Conservation (phyloP, 2,329 filamentous ascomycete genomes). For the Fusarium ramigenum region DNA sequence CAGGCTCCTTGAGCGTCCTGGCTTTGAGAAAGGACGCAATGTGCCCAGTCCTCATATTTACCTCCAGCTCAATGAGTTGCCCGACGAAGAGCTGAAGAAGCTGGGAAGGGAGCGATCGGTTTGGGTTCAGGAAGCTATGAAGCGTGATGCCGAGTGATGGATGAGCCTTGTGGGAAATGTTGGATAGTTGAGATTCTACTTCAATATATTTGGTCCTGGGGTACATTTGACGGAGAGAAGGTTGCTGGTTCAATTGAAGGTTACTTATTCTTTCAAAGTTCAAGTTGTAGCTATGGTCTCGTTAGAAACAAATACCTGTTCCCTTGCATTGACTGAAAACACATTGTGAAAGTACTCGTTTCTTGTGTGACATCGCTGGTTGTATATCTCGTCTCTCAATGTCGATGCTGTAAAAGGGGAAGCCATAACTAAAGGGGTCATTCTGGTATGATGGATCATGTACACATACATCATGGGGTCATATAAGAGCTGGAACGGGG, state of each 20-base stretch:
- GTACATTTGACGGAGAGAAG: background rate
- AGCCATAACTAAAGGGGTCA: background rate
- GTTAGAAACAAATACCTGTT: background rate
- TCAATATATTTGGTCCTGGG: background rate
- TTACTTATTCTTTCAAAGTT: background rate
- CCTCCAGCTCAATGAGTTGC: conserved; percentile 55
- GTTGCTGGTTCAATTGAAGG: background rate
- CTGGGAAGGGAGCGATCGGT: conserved; percentile 58
- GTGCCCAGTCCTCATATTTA: conserved; percentile 74
- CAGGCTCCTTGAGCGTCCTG: conserved; percentile 72
- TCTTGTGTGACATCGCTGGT: background rate
- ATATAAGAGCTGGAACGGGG: background rate
- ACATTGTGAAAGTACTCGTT: background rate
- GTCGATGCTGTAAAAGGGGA: background rate
- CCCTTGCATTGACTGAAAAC: background rate
- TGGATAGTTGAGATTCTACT: background rate
- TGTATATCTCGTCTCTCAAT: background rate
- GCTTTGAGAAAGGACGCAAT: conserved; percentile 78
- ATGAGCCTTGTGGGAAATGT: background rate
- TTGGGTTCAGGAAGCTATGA: conserved; percentile 77
- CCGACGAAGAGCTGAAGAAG: conserved; percentile 64
- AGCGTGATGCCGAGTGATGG: conserved; percentile 60
- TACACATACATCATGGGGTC: background rate
- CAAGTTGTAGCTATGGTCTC: background rate
- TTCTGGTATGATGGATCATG: background rate